Evolutionary conservation across 2,329 filamentous ascomycete genomes (phyloP).

Genomic region (Fusarium subglutinans): DNA sequence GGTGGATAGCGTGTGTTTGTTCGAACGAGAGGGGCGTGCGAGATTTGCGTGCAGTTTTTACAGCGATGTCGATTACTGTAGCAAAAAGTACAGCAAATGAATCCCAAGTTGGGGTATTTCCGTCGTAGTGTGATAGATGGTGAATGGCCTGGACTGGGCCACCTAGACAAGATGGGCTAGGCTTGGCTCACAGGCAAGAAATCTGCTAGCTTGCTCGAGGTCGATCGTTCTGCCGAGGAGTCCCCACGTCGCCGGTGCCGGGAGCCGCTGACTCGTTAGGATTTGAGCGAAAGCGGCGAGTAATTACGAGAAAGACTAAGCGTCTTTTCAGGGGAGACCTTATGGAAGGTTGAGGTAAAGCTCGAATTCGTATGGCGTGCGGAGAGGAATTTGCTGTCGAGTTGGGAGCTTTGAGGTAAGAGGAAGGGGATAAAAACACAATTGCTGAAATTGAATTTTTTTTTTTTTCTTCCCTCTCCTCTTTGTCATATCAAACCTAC

Average conservation of each 20-base stretch:
- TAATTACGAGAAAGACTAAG: constrained; percentile 38
- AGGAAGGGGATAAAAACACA: background rate
- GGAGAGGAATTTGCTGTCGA: constrained; percentile 7
- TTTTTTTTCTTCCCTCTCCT: background rate
- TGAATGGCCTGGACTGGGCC: constrained; percentile 20
- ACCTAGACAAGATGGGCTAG: constrained; percentile 13
- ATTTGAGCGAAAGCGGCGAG: constrained; percentile 43
- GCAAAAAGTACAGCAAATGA: constrained; percentile 12
- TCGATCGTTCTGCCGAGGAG: constrained; percentile 43
- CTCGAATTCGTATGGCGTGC: constrained; percentile 13
- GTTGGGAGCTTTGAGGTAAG: background rate
- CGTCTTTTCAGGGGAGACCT: constrained; percentile 11
- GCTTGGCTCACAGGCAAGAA: constrained; percentile 39
- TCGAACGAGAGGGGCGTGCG: constrained; percentile 36
- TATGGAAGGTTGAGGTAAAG: constrained; percentile 4
- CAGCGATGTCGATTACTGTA: background rate
- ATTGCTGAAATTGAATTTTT: background rate
- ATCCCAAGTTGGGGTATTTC: constrained; percentile 47
- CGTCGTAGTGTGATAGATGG: constrained; percentile 42
- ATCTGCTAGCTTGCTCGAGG: constrained; percentile 34
- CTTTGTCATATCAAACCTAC: background rate
- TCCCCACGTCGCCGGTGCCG: constrained; percentile 46
- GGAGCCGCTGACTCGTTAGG: constrained; percentile 46
- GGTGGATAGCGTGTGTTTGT: constrained; percentile 40
- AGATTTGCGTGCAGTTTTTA: constrained; percentile 30